Base-by-base conservation (phyloP, 2,329 filamentous ascomycete genomes). In the Cladophialophora exuberans region DNA sequence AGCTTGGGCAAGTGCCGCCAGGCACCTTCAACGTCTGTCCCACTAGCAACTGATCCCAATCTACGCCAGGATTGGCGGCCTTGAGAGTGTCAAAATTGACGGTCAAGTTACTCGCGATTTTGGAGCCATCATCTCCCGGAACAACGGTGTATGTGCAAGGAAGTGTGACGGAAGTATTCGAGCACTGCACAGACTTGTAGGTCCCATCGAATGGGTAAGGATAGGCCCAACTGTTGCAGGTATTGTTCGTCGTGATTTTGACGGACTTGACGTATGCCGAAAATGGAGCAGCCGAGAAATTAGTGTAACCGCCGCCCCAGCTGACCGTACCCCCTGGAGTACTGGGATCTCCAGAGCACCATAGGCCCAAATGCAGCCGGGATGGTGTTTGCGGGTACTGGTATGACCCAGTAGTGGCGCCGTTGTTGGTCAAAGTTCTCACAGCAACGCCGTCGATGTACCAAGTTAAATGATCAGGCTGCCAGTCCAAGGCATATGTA, bases 401-500 rank as follows among this genome's bases (percentile, higher is more conserved):
- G 81, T 86, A 97, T 72, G 85, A 56, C 43, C 81, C 83, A 48
- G 35, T 56, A 2, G 54, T 58, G 23, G 50, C 35, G 15, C 46
- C 66, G 9, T 78, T 75, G 76, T 97, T 97, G 69, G 90, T 80
- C 70, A 90, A 78, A 17, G 83, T 87, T 57, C 93, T 90, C 61
- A 87, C 83, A 22, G 86, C 79, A 48, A 87, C 76, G 67, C 90
- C 93, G 69, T 99, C 91, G 44, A 99, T 82, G 56, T 83, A 81
- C 94, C 94, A 99, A 54, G 83, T 86, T 61, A 97, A 85, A 61
- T 81, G 73, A 60, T 97, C 92, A 10, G 90, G 89, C 2, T 85
- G 88, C 94, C 94, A 99, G 70, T 90, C 85, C 67, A 97, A 88
- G 69, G 92, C 89, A 76, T 97, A 99, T 33, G 87, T 87, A 77